Base-by-base conservation (phyloP, 1,284 basidiomycete genomes). In the Phellopilus nigrolimitatus region DNA sequence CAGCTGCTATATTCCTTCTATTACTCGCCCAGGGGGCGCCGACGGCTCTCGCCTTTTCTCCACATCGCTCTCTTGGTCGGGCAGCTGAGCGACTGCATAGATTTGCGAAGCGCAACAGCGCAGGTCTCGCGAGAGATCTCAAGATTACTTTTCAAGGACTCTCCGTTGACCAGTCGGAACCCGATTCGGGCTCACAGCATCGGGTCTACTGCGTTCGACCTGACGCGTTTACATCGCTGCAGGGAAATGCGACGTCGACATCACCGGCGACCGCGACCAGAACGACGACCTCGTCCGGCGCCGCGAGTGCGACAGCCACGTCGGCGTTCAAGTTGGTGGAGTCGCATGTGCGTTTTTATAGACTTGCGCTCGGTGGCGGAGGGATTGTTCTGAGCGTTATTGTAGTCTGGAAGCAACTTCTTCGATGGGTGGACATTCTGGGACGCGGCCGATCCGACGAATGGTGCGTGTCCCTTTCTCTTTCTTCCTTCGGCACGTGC, bases 361-460 rank as follows among this genome's bases (percentile, higher is more conserved):
- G 22, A n/a, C 6, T 53, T 49, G 13, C 21, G 36, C 53, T 34
- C 49, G 31, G 31, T 31, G 42, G n/a, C n/a, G n/a, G n/a, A n/a
- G 15, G 4, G 8, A 24, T 22, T 34, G n/a, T 45, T 8, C 44
- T 43, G 6, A 44, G 3, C 15, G 8, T n/a, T 53, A 25, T 31
- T 55, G 22, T 57, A 85, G 81, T 65, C 75, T 56, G 87, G 87
- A 10, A 69, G 68, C 45, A 71, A 70, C 40, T 95, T 94, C 71
- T 95, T 93, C 60, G 71, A 86, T 62, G 82, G 82, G 47, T 95
- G 87, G 86, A 64, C 77, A 59, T 95, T 93, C 67, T 90, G 78
- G 68, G 76, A 73, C 13, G 71, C 61, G 47, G 59, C 71, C 1
- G 93, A 95, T 70, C 89, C 93, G 0, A 97, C 91, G 0, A 71